phyloP scores from a whole-genome alignment of 1,139 yeast species.

The Pichia sp. region DNA sequence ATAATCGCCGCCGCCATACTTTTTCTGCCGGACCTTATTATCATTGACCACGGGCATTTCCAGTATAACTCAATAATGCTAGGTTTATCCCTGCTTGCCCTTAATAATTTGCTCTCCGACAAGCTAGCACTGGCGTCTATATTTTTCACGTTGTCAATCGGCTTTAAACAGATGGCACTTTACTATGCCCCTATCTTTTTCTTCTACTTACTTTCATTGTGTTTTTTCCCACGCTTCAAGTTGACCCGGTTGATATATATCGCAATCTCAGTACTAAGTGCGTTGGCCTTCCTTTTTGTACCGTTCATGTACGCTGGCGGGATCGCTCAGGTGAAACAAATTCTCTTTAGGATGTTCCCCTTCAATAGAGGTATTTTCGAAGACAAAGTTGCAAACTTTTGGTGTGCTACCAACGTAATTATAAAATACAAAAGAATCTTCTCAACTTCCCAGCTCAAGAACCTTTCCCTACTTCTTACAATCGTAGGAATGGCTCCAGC shows the following conservation, averaged over 20 bases:
- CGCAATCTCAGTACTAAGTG: constrained; percentile 55
- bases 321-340: constrained; percentile 24
- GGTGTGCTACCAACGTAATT: constrained; percentile 85
- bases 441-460: constrained; percentile 55
- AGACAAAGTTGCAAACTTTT: constrained; percentile 94
- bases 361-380: constrained; percentile 91
- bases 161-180: constrained; percentile 93
- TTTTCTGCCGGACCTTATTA: constrained; percentile 73
- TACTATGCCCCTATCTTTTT: constrained; percentile 90
- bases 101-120: constrained; percentile 62
- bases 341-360: constrained; percentile 73
- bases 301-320: constrained; percentile 57
- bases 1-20: constrained; percentile 69
- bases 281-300: constrained; percentile 49
- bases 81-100: constrained; percentile 68
- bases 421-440: constrained; percentile 64
- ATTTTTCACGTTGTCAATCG: constrained; percentile 70
- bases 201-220: constrained; percentile 61
- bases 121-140: constrained; percentile 68
- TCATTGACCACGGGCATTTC: constrained; percentile 96
- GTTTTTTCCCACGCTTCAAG: constrained; percentile 35
- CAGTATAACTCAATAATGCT: constrained; percentile 94
- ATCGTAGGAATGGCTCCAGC: constrained; percentile 65
- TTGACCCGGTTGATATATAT: constrained; percentile 53
- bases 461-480: constrained; percentile 61